These are phyloP conservation scores for Zoysia matrella DNA, from an alignment of 202 grass and related monocot species.

Conservation along the genomic window DNA sequence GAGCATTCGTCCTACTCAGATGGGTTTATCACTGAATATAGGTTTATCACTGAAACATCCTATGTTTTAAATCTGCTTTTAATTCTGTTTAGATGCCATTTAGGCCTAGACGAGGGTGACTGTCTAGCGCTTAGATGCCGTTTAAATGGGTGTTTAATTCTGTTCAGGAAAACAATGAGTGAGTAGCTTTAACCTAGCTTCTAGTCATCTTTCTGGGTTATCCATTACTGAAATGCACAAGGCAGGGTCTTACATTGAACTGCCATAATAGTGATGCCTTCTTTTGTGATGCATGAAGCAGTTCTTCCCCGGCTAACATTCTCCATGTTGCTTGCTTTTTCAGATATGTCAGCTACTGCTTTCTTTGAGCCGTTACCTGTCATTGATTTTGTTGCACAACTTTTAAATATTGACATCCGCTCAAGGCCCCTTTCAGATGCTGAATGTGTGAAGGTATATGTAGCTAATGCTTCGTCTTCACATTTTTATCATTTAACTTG, in stretches of 20 bases:
- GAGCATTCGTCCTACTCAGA: constrained; percentile 94
- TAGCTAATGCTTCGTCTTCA: constrained; percentile 24
- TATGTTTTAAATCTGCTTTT: too few species aligned
- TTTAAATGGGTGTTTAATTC: too few species aligned
- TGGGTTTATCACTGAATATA: constrained; percentile 94
- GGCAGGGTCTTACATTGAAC: not conserved
- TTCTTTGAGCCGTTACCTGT: constrained; percentile 88
- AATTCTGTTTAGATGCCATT: too few species aligned
- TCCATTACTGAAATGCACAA: constrained; percentile 26
- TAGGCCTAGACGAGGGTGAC: too few species aligned
- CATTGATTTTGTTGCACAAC: constrained; percentile 68
- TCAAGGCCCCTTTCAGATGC: constrained; percentile 73
- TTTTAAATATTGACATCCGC: constrained; percentile 71
- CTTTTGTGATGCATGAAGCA: not conserved
- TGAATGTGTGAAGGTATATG: constrained; percentile 82
- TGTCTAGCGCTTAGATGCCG: too few species aligned
- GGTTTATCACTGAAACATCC: constrained; percentile 14
- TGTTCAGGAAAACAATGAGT: too few species aligned
- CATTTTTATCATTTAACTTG: not conserved
- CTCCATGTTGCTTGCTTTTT: constrained; percentile 34
- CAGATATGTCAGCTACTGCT: constrained; percentile 92
- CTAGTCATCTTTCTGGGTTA: constrained; percentile 3
- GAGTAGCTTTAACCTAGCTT: not conserved
- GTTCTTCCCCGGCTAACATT: constrained; percentile 7
- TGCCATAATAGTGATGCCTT: not conserved